Percentiles rank a stretch among this genome's conserved stretches.
These are phyloP conservation scores for Penicillium odoratum DNA, from an alignment of 495 filamentous ascomycete species.

Conservation along the genomic window DNA sequence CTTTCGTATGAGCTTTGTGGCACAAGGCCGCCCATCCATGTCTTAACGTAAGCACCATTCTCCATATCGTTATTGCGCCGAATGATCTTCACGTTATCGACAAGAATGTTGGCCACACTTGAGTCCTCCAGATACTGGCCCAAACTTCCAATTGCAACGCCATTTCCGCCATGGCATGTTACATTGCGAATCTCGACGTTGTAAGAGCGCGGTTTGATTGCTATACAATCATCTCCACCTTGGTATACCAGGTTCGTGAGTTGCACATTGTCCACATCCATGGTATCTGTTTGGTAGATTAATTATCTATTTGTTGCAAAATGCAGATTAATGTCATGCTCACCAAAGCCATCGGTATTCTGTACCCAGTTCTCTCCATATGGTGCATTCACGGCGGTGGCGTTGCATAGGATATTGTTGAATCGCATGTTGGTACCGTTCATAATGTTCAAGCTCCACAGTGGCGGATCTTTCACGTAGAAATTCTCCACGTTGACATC, in stretches of 20 bases:
- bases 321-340: background rate
- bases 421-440: conserved; percentile 57
- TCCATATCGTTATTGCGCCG: conserved; percentile 50
- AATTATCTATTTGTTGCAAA: background rate
- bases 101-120: conserved; percentile 44
- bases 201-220: conserved; percentile 58
- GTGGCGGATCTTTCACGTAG: conserved; percentile 51
- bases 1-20: conserved; percentile 49
- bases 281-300: conserved; percentile 41
- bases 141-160: conserved; percentile 56
- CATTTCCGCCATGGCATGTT: conserved; percentile 55
- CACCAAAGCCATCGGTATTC: conserved; percentile 58
- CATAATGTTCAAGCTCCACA: conserved; percentile 60
- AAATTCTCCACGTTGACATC: conserved; percentile 55
- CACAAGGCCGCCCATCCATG: conserved; percentile 53
- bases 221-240: conserved; percentile 59
- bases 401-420: conserved; percentile 51
- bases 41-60: conserved; percentile 58
- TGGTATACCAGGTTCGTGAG: conserved; percentile 58
- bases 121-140: conserved; percentile 60
- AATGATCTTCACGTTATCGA: conserved; percentile 49
- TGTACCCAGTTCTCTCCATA: conserved; percentile 57
- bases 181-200: conserved; percentile 53
- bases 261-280: conserved; percentile 52
- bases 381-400: conserved; percentile 50